Percentiles rank a stretch among this genome's conserved stretches.
These are phyloP conservation scores for Aspergillus taichungensis DNA, from an alignment of 495 filamentous ascomycete species.

Conservation along the genomic window DNA sequence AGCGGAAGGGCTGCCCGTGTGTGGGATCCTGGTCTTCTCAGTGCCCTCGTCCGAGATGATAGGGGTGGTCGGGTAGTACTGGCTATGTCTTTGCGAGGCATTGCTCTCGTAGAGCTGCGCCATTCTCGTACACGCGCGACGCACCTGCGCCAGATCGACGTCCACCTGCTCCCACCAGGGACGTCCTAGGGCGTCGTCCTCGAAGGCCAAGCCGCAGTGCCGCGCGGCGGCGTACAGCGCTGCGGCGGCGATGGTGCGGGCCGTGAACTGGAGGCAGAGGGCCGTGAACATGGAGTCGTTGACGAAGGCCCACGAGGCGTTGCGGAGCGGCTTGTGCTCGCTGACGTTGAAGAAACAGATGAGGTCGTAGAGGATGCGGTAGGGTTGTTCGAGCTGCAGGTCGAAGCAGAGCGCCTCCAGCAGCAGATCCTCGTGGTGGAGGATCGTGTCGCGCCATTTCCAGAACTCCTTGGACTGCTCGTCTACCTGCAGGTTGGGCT, in stretches of 20 bases:
- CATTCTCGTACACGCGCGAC: constrained; percentile 59
- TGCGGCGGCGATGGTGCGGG: constrained; percentile 72
- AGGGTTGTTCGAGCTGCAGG: constrained; percentile 75
- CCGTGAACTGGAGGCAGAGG: constrained; percentile 71
- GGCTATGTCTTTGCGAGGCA: constrained; percentile 41
- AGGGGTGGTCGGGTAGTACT: constrained; percentile 32
- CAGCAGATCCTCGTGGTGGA: constrained; percentile 82
- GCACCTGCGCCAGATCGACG: constrained; percentile 52
- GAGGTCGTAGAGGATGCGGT: constrained; percentile 70
- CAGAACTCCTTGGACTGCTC: constrained; percentile 96
- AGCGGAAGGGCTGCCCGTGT: constrained; percentile 17
- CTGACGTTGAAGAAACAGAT: constrained; percentile 58
- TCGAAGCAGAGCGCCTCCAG: constrained; percentile 93
- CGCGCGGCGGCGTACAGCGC: constrained; percentile 78
- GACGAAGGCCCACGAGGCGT: constrained; percentile 83
- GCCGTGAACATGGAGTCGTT: constrained; percentile 81
- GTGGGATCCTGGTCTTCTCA: constrained; percentile 25
- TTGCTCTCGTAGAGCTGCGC: constrained; percentile 66
- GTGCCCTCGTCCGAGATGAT: constrained; percentile 20
- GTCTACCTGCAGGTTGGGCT: constrained; percentile 75
- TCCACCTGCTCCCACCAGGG: constrained; percentile 80
- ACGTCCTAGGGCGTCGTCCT: constrained; percentile 61
- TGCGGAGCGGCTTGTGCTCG: constrained; percentile 66
- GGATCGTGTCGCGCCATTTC: constrained; percentile 89
- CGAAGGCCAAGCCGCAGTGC: constrained; percentile 58